These are phyloP conservation scores for Ramaria sp. DNA, from an alignment of 768 basidiomycete genomes.

Conservation along the genomic window DNA sequence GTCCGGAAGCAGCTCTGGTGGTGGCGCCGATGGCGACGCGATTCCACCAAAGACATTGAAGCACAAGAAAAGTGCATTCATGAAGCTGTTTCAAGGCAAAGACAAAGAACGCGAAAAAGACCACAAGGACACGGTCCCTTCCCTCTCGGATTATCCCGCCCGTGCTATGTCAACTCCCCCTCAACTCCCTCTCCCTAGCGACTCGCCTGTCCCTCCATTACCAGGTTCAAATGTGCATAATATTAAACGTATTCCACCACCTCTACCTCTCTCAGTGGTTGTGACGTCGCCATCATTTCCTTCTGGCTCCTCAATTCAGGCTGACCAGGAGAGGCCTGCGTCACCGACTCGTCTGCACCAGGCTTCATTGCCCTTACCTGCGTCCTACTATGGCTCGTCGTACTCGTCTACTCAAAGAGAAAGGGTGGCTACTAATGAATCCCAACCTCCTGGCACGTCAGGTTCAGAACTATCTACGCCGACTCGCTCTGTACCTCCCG, in stretches of 20 bases:
- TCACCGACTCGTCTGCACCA: not conserved
- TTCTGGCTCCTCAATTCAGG: not conserved
- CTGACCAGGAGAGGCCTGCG: not conserved
- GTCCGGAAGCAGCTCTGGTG: not conserved
- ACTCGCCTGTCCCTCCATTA: not conserved
- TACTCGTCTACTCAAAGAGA: not conserved
- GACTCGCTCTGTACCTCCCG: conserved; percentile 57
- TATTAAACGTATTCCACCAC: conserved; percentile 4
- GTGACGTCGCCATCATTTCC: conserved; percentile 8
- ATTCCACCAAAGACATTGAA: conserved; percentile 39
- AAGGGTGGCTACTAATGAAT: not conserved
- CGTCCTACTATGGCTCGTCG: not conserved
- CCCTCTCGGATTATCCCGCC: not conserved
- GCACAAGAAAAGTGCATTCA: conserved; percentile 74
- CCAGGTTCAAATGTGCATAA: not conserved
- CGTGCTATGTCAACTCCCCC: conserved; percentile 2
- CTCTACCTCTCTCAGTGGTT: conserved; percentile 6
- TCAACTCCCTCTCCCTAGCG: not conserved
- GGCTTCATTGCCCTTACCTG: not conserved
- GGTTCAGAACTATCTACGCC: not conserved
- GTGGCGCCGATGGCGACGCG: not conserved
- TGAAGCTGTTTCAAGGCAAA: conserved; percentile 58
- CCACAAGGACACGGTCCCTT: not conserved
- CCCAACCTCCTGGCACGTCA: not conserved
- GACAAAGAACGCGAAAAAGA: conserved; percentile 25